phyloP scores from a whole-genome alignment of 768 basidiomycete genomes.

The Gyrodon lividus region DNA sequence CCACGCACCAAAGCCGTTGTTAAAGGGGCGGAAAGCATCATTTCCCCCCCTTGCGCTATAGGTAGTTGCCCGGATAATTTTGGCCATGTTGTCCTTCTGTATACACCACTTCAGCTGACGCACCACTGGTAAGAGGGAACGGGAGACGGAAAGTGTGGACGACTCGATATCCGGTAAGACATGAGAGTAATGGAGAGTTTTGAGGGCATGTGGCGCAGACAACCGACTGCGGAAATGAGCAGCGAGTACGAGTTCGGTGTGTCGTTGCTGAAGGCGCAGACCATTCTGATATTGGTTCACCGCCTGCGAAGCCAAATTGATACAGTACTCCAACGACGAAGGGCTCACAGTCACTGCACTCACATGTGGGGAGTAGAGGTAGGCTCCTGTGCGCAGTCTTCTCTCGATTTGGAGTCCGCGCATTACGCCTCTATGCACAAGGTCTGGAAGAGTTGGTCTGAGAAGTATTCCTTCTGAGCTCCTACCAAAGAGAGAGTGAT shows the following conservation, averaged over 20 bases:
- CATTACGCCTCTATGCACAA: constrained; percentile 69
- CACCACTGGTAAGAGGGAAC: constrained; percentile 61
- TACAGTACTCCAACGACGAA: neutral
- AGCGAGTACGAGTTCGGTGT: constrained; percentile 52
- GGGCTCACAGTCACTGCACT: constrained; percentile 11
- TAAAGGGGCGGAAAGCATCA: constrained; percentile 24
- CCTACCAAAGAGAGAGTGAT: constrained; percentile 61
- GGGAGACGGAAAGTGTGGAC: constrained; percentile 53
- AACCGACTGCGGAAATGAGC: constrained; percentile 52
- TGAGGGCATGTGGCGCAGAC: constrained; percentile 37
- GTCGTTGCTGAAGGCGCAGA: constrained; percentile 50
- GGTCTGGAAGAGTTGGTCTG: constrained; percentile 63
- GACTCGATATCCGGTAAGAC: constrained; percentile 66
- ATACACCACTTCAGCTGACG: constrained; percentile 72
- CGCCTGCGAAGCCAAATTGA: constrained; percentile 42
- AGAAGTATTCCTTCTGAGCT: constrained; percentile 54
- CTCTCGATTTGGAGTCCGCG: constrained; percentile 66
- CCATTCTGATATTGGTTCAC: constrained; percentile 65
- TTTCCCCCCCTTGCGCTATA: constrained; percentile 30
- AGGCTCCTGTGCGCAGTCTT: constrained; percentile 62
- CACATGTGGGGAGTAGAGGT: constrained; percentile 63
- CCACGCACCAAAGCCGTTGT: constrained; percentile 50
- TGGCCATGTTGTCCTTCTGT: constrained; percentile 60
- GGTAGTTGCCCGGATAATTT: constrained; percentile 46
- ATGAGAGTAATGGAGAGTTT: constrained; percentile 46